Base-by-base conservation (phyloP, 1,139 yeast species). In the Yamadazyma diddensiae region DNA sequence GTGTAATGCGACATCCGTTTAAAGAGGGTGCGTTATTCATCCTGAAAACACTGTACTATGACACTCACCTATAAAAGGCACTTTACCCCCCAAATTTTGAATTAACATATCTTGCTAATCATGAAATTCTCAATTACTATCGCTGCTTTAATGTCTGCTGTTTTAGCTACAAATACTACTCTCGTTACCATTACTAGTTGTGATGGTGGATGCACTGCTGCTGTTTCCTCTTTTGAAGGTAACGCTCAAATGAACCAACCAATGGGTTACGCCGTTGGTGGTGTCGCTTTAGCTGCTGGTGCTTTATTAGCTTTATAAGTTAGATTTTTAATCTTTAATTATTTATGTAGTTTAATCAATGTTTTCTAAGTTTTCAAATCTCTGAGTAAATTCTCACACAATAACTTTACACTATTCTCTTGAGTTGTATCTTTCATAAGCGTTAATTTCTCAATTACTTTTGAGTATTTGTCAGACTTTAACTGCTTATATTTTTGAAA, bases 271-370 rank as follows among this genome's bases (percentile, higher is more conserved):
- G 57, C 57, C 50, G 65, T 57, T 44, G 71, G 70, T 61, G 63
- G 59, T 49, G 69, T 60, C 48, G 71, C 66, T 47, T 48, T 65
- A 45, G 68, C 65, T 52, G 71, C 71, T 41, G 71, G 70, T 59
- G 72, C 69, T 55, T 62, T 65, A 53, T 62, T 66, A 52, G 70
- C 69, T 55, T 62, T 66, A 55, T 66, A 65, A 63, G 55, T 25
- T 15, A 15, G 21, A 14, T 28, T n/a, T 28, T 8, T 25, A 30
- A 20, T 31, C 17, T 27, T 19, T 13, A 18, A 23, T 21, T 28
- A 17, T 13, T 27, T 6, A 6, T 9, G 6, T 18, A 18, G 9
- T 18, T 18, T 18, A 18, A 18, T 18, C 20, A 6, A 18, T 18
- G 20, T 18, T 18, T 18, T 9, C 20, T 6, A 6, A 6, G 20